Evolutionary conservation across 768 basidiomycete species (phyloP).

Genomic region (Mycena chlorophos): DNA sequence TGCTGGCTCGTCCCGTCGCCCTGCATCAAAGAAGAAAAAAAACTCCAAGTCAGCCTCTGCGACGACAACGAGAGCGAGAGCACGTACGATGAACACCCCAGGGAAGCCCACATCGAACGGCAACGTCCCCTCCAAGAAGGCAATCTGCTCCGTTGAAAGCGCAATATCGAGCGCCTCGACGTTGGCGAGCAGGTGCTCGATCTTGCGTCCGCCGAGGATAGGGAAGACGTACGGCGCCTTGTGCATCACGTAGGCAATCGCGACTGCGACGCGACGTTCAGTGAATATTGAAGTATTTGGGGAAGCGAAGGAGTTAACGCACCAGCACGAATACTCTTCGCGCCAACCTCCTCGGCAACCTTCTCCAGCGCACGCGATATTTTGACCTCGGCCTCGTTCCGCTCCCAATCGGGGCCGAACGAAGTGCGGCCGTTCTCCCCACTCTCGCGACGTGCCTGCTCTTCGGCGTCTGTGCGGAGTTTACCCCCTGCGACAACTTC

Average conservation of each 20-base stretch:
- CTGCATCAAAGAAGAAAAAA: not conserved
- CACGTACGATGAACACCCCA: not conserved
- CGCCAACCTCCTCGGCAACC: too few species aligned
- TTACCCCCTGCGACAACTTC: slow-evolving; percentile 33
- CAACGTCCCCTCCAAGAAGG: slow-evolving; percentile 33
- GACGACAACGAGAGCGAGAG: not conserved
- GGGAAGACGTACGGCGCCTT: slow-evolving; percentile 28
- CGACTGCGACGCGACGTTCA: slow-evolving; percentile 24
- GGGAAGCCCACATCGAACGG: not conserved
- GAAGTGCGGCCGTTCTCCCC: too few species aligned
- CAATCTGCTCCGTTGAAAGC: slow-evolving; percentile 38
- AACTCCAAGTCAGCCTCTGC: too few species aligned
- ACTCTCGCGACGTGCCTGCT: too few species aligned
- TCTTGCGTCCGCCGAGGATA: slow-evolving; percentile 24
- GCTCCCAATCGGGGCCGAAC: too few species aligned
- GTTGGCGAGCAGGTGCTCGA: slow-evolving; percentile 26
- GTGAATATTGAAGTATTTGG: not conserved
- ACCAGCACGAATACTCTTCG: slow-evolving; percentile 49
- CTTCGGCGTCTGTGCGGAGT: slow-evolving; percentile 29
- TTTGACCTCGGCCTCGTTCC: too few species aligned
- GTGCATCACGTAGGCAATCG: slow-evolving; percentile 32
- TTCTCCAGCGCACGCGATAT: too few species aligned
- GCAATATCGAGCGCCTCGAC: slow-evolving; percentile 41
- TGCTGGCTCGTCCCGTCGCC: not conserved
- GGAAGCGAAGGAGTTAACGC: slow-evolving; percentile 13